phyloP scores from a whole-genome alignment of 495 filamentous ascomycete species.

The Apiosordaria backusii region DNA sequence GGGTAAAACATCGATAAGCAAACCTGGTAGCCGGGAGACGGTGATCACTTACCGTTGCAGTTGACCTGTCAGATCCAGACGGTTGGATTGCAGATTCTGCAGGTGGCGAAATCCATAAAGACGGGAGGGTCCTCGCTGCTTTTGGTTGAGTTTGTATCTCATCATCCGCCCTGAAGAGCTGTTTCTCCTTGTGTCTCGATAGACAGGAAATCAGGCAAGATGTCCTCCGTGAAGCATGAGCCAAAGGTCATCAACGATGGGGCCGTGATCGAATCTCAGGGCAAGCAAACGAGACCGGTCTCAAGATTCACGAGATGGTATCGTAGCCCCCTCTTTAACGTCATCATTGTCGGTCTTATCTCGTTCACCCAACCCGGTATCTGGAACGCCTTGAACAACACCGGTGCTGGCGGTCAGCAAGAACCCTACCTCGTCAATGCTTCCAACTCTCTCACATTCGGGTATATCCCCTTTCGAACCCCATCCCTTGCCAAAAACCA shows the following conservation, averaged over 20 bases:
- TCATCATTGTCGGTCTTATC: conserved; percentile 53
- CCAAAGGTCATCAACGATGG: conserved; percentile 18
- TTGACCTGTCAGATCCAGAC: not conserved
- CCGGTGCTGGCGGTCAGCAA: conserved; percentile 56
- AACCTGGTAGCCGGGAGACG: not conserved
- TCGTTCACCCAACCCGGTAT: conserved; percentile 57
- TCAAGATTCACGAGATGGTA: conserved; percentile 43
- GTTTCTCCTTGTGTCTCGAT: not conserved
- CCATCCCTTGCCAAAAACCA: not conserved
- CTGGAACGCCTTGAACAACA: conserved; percentile 57
- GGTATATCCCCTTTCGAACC: conserved; percentile 11
- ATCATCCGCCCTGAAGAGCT: not conserved
- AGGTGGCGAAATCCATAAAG: not conserved
- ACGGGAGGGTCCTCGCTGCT: not conserved
- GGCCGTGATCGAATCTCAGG: conserved; percentile 3
- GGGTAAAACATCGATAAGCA: not conserved
- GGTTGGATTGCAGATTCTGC: not conserved
- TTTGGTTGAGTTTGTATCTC: not conserved
- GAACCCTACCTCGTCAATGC: conserved; percentile 56
- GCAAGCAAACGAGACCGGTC: conserved; percentile 24
- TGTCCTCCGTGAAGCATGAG: conserved; percentile 21
- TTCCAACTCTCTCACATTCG: conserved; percentile 55
- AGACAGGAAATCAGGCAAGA: conserved; percentile 13
- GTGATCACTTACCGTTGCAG: not conserved
- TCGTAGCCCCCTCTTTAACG: conserved; percentile 53